These are phyloP conservation scores for Zygoascus tannicola DNA, from an alignment of 805 yeast species.

Conservation along the genomic window DNA sequence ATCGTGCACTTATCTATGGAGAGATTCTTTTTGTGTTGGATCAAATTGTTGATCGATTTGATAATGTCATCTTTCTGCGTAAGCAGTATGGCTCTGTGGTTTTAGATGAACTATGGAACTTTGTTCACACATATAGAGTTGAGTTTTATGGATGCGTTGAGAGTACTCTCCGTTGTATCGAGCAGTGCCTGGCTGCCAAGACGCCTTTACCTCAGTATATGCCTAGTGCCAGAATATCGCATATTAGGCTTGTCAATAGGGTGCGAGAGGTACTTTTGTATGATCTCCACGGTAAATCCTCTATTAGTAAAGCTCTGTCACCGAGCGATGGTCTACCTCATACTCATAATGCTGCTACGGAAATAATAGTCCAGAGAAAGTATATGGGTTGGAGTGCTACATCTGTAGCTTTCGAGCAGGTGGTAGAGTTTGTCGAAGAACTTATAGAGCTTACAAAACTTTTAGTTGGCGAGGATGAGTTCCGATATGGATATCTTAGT, in stretches of 20 bases:
- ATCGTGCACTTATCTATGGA: slow-evolving; percentile 32
- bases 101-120: slow-evolving; percentile 35
- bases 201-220: slow-evolving; percentile 42
- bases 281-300: slow-evolving; percentile 3
- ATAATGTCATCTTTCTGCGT: slow-evolving; percentile 37
- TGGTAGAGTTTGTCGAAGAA: slow-evolving; percentile 42
- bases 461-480: slow-evolving; percentile 41
- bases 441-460: slow-evolving; percentile 34
- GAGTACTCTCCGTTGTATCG: slow-evolving; percentile 34
- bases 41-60: slow-evolving; percentile 40
- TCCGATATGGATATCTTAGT: slow-evolving; percentile 43
- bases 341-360: slow-evolving; percentile 17
- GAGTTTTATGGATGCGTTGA: slow-evolving; percentile 36
- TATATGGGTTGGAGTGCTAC: slow-evolving; percentile 44
- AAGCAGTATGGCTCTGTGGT: slow-evolving; percentile 38
- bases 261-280: slow-evolving; percentile 31
- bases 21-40: slow-evolving; percentile 39
- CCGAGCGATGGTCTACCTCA: background rate
- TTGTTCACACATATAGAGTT: slow-evolving; percentile 36
- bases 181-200: slow-evolving; percentile 36
- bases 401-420: slow-evolving; percentile 40
- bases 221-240: slow-evolving; percentile 42
- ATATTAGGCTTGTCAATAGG: slow-evolving; percentile 36
- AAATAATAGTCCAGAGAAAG: slow-evolving; percentile 24
- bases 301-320: background rate